Percentiles rank a stretch among this genome's conserved stretches.
phyloP scores from a whole-genome alignment of 768 basidiomycete species.

The Lactarius evosmus region DNA sequence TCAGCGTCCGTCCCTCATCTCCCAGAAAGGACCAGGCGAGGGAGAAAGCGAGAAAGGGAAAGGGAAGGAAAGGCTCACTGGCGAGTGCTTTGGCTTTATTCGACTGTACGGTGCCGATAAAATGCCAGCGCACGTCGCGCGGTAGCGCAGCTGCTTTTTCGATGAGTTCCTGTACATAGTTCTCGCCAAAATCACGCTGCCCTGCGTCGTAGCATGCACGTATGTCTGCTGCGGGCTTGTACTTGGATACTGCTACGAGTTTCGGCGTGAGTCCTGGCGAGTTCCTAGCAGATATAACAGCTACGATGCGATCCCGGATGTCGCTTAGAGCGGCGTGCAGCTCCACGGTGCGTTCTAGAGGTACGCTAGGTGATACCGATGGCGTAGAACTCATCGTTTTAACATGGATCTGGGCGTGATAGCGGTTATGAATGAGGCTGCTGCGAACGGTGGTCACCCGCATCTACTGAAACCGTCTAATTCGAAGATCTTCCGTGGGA shows the following conservation, averaged over 20 bases:
- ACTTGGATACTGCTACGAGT: slow-evolving; percentile 90
- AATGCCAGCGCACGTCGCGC: slow-evolving; percentile 46
- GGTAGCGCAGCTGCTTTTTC: slow-evolving; percentile 59
- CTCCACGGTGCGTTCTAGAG: slow-evolving; percentile 48
- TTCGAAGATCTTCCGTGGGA: background rate
- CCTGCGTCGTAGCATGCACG: slow-evolving; percentile 76
- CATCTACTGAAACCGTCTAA: background rate
- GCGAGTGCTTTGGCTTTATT: slow-evolving; percentile 25
- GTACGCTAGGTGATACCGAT: background rate
- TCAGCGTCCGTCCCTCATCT: background rate
- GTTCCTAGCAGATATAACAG: slow-evolving; percentile 33
- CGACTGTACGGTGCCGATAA: slow-evolving; percentile 19
- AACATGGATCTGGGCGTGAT: background rate
- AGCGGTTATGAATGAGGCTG: background rate
- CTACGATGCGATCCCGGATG: slow-evolving; percentile 48
- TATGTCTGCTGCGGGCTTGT: slow-evolving; percentile 87
- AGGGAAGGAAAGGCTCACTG: slow-evolving; percentile 13
- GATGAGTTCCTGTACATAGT: slow-evolving; percentile 90
- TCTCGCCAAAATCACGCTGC: slow-evolving; percentile 94
- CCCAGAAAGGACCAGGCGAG: background rate
- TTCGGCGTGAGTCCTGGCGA: slow-evolving; percentile 33
- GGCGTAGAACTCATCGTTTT: background rate
- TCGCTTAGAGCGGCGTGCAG: slow-evolving; percentile 52
- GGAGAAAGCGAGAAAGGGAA: background rate
- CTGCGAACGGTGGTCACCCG: background rate